A percentile compares a stretch with the other conserved stretches of the same genome.
Conservation (phyloP, 2,329 filamentous ascomycete species). For the Clarireedia hainanense region DNA sequence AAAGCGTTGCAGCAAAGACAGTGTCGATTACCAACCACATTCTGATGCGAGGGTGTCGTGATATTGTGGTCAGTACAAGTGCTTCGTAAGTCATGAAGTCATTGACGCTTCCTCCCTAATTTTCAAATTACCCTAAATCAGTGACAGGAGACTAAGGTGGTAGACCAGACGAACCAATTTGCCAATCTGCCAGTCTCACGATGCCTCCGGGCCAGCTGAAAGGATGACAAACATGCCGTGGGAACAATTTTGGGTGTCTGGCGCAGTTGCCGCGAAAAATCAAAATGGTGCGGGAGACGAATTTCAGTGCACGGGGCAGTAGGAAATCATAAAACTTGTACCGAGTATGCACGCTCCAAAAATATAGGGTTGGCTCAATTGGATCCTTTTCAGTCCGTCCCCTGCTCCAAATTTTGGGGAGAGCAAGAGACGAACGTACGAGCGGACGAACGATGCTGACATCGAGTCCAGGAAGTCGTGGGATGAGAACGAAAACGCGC, state of each 20-base stretch:
- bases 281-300: not conserved
- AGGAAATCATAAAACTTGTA: not conserved
- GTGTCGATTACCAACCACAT: not conserved
- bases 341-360: not conserved
- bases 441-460: not conserved
- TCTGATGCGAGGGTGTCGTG: not conserved
- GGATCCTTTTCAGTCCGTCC: not conserved
- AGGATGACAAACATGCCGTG: too few species aligned
- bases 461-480: slow-evolving; percentile 1
- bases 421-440: not conserved
- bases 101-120: too few species aligned
- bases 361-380: not conserved
- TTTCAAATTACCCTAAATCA: too few species aligned
- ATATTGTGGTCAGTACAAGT: not conserved
- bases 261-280: not conserved
- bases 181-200: too few species aligned
- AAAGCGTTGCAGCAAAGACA: too few species aligned
- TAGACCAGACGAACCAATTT: too few species aligned
- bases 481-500: not conserved
- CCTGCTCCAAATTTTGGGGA: not conserved
- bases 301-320: not conserved
- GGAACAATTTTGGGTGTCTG: not conserved
- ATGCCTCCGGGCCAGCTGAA: not conserved
- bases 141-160: not conserved
- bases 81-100: too few species aligned